Evolutionary conservation across 2,329 filamentous ascomycete genomes (phyloP).

Genomic region (Zasmidium citrigriseum): DNA sequence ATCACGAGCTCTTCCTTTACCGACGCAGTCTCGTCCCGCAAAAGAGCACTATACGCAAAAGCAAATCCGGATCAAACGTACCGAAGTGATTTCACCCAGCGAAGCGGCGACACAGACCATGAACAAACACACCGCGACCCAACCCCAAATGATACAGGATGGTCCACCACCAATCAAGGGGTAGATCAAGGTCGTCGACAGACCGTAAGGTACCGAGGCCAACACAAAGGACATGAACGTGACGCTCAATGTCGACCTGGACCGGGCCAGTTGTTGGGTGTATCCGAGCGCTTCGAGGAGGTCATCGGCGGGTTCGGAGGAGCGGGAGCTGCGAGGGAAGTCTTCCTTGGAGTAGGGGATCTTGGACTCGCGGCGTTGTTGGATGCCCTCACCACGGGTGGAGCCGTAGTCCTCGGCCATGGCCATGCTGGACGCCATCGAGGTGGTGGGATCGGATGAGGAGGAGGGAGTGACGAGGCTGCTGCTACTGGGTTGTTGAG

Average conservation of each 20-base stretch:
- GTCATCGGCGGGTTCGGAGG: slow-evolving; percentile 56
- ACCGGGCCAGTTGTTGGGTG: slow-evolving; percentile 64
- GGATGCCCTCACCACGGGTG: too few relatives aligned
- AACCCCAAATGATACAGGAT: slow-evolving; percentile 72
- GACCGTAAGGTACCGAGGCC: slow-evolving; percentile 72
- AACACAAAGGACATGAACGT: slow-evolving; percentile 78
- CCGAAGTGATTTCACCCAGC: slow-evolving; percentile 72
- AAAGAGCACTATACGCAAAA: slow-evolving; percentile 1
- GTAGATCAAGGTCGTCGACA: slow-evolving; percentile 69
- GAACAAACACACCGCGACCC: slow-evolving; percentile 67
- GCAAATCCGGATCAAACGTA: slow-evolving; percentile 13
- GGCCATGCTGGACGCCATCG: slow-evolving; percentile 11
- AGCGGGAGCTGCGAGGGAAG: slow-evolving; percentile 12
- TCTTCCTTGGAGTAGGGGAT: slow-evolving; percentile 8
- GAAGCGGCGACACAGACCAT: slow-evolving; percentile 71
- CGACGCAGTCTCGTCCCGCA: background rate
- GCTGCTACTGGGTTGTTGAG: slow-evolving; percentile 11
- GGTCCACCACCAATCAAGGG: slow-evolving; percentile 67
- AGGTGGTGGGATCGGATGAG: slow-evolving; percentile 3
- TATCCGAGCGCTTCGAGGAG: slow-evolving; percentile 66
- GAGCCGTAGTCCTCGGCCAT: slow-evolving; percentile 16
- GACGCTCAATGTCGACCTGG: slow-evolving; percentile 67
- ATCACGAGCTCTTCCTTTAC: background rate
- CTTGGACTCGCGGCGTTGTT: slow-evolving; percentile 18
- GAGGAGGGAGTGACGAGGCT: background rate